Evolutionary conservation across 108 stramenopile genomes (phyloP), one percentile per base, ranked within the genome.

Genomic region (Epithemia pelagica): DNA sequence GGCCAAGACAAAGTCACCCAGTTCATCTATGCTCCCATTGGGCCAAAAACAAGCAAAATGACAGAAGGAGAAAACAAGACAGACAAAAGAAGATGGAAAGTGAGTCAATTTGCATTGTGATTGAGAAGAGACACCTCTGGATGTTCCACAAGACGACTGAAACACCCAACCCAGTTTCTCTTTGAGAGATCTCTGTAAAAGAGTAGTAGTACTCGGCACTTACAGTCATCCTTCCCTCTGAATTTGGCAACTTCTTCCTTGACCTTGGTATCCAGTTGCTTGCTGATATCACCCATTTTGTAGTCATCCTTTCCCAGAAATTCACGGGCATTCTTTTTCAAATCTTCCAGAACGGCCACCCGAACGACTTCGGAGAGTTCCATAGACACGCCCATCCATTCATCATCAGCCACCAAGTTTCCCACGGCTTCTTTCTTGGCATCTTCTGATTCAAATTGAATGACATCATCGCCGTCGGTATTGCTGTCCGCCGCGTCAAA

Each of bases 331-430:
- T 92, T 89, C 65, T 84, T 86, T 74, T 92, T 92, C 27, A 92
- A 33, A 53, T 92, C 88, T 68, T 92, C 91, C 2, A 89, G 52
- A 15, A 92, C 83, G 10, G 91, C 86, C 21, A 73, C 67, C 26
- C 86, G 73, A 27, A 92, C 77, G 2, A 92, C 58, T 61, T 92
- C 88, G n/a, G 88, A 75, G 20, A 92, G 63, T 70, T 92, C 91
- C 85, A 92, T 80, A 5, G 74, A 71, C 28, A 92, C 62, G 5
- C 91, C 91, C 10, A 74, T 70, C 87, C 85, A 92, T 69, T 87
- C 88, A 67, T 87, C 91, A 67, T 89, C 83, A 21, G 84, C 88
- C 2, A 92, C 87, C 15, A 92, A 69, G 30, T 90, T 92, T 8
- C 86, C 89, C 1, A 90, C 62, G 24, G 69, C 60, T 65, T 66